These are phyloP conservation scores for Camellia oleifera DNA, from an alignment of 179 eudicot genomes.

Conservation along the genomic window DNA sequence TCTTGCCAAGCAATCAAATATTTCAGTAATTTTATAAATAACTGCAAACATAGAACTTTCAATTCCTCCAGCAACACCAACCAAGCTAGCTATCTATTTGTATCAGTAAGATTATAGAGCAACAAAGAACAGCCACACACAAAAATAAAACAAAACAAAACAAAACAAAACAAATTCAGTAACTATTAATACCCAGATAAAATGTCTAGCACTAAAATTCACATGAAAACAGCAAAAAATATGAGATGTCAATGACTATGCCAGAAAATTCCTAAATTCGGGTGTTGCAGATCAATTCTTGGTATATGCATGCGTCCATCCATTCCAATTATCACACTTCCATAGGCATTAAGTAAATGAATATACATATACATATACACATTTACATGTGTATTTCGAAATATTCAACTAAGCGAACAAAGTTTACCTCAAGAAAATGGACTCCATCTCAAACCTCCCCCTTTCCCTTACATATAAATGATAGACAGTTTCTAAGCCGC, in stretches of 20 bases:
- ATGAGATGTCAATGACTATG: not conserved
- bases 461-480: slow-evolving; percentile 88
- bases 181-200: not conserved
- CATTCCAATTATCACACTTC: not conserved
- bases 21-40: too few relatives aligned
- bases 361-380: not conserved
- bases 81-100: not conserved
- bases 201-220: not conserved
- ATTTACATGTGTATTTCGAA: not conserved
- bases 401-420: not conserved
- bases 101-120: not conserved
- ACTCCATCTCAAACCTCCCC: slow-evolving; percentile 84
- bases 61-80: not conserved
- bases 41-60: not conserved
- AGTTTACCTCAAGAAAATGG: slow-evolving; percentile 72
- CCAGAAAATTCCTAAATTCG: not conserved
- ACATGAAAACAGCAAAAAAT: not conserved
- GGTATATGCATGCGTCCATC: not conserved
- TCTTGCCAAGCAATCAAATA: too few relatives aligned
- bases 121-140: not conserved
- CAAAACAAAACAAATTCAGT: not conserved
- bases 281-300: not conserved
- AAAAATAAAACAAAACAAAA: not conserved
- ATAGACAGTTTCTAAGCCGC: slow-evolving; percentile 60
- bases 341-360: not conserved